These are phyloP conservation scores for Cercis canadensis DNA, from an alignment of 306 rosid species.

Conservation along the genomic window DNA sequence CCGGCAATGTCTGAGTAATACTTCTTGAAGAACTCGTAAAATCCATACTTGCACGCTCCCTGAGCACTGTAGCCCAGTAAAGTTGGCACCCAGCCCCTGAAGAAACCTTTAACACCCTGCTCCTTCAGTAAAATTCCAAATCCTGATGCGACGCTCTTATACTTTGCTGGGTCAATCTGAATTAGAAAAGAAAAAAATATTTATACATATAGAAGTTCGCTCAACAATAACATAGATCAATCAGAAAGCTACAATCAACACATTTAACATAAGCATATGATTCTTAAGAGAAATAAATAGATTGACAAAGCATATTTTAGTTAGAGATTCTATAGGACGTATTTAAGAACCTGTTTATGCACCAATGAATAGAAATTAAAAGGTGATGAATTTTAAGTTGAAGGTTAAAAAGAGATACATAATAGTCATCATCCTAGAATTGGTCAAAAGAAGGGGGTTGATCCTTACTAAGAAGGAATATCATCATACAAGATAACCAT, in stretches of 20 bases:
- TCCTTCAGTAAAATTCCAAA: slow-evolving; percentile 52
- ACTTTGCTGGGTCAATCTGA: slow-evolving; percentile 60
- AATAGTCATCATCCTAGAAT: background rate
- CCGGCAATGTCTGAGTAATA: slow-evolving; percentile 61
- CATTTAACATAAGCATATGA: background rate
- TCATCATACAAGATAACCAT: no score
- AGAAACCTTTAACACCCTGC: slow-evolving; percentile 58
- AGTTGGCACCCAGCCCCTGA: slow-evolving; percentile 64
- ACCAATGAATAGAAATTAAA: background rate
- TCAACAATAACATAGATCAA: background rate
- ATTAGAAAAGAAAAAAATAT: background rate
- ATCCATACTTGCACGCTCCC: slow-evolving; percentile 62
- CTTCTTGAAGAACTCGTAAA: slow-evolving; percentile 67
- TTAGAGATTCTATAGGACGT: no score
- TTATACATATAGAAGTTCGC: background rate
- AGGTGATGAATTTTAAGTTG: background rate
- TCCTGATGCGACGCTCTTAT: slow-evolving; percentile 54
- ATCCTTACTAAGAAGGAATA: background rate
- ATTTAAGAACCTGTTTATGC: no score
- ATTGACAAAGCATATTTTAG: background rate
- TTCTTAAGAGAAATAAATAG: background rate
- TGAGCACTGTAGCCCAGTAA: slow-evolving; percentile 60
- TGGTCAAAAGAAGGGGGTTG: background rate
- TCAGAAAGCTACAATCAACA: background rate
- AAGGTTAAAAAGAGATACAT: no score